Conservation (phyloP, 1,284 basidiomycete genomes). For the Phellinidium pouzarii region DNA sequence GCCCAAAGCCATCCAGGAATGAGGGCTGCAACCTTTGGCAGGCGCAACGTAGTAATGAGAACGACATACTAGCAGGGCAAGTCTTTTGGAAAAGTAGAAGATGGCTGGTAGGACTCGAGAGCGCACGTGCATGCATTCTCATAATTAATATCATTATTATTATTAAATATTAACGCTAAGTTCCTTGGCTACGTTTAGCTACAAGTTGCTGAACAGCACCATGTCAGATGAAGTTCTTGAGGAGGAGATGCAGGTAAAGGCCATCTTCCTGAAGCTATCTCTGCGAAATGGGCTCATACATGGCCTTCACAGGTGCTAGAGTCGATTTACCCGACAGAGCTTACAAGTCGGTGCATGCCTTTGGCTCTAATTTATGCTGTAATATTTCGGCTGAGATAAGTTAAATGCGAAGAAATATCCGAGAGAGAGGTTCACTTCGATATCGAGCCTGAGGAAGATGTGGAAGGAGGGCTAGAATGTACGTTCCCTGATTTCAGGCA, state of each 20-base stretch:
- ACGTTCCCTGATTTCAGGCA: conserved; percentile 25
- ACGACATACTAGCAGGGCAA: too few relatives aligned
- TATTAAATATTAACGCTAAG: too few relatives aligned
- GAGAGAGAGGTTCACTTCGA: conserved; percentile 79
- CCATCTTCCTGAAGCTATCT: conserved; percentile 9
- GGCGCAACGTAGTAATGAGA: background rate
- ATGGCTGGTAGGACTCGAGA: too few relatives aligned
- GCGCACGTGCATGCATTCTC: too few relatives aligned
- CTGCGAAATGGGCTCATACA: conserved; percentile 16
- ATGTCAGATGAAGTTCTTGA: conserved; percentile 36
- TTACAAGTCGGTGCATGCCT: conserved; percentile 69
- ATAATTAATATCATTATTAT: too few relatives aligned
- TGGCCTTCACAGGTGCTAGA: conserved; percentile 68
- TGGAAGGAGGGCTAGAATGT: conserved; percentile 57
- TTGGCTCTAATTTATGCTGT: conserved; percentile 22
- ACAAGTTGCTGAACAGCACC: background rate
- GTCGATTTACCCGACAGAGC: conserved; percentile 91
- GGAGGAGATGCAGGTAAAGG: conserved; percentile 83
- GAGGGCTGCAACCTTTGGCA: background rate
- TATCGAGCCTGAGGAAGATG: conserved; percentile 80
- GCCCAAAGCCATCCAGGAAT: background rate
- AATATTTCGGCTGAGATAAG: conserved; percentile 41
- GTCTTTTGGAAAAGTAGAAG: too few relatives aligned
- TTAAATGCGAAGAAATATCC: conserved; percentile 64
- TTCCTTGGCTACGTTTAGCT: too few relatives aligned